phyloP scores from a whole-genome alignment of 2,329 filamentous ascomycete genomes.

The Rutstroemia sp. region DNA sequence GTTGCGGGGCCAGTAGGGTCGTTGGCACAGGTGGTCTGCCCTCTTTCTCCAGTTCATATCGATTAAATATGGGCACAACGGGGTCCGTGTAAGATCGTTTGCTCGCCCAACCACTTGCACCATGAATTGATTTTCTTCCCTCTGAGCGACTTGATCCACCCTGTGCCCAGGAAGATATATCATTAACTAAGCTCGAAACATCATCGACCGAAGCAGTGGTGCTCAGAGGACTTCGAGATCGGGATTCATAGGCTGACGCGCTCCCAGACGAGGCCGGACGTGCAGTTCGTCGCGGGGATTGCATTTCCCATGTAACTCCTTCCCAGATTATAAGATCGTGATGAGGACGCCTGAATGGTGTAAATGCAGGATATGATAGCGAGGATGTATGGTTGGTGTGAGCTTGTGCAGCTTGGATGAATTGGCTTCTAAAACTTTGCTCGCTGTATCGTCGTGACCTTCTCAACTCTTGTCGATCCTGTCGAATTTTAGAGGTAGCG shows the following conservation, averaged over 20 bases:
- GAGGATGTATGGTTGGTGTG: conserved; percentile 12
- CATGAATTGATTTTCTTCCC: conserved; percentile 2
- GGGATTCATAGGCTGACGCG: conserved; percentile 21
- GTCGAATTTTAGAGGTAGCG: neutral
- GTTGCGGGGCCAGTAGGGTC: neutral
- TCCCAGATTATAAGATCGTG: conserved; percentile 1
- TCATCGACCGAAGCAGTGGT: conserved; percentile 20
- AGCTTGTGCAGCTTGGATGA: neutral
- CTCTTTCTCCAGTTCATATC: conserved; percentile 12
- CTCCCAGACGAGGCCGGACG: conserved; percentile 16
- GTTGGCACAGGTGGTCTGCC: conserved; percentile 6
- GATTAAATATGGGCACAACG: conserved; percentile 9
- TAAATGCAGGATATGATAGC: conserved; percentile 18
- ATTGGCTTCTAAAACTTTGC: conserved; percentile 4
- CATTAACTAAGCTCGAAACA: conserved; percentile 18
- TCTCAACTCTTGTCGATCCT: conserved; percentile 2
- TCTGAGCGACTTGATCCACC: neutral
- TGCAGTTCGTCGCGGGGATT: conserved; percentile 12
- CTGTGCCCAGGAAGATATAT: conserved; percentile 16
- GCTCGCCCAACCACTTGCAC: neutral
- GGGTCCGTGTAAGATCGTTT: conserved; percentile 13
- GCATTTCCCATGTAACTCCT: conserved; percentile 15
- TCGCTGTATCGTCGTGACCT: conserved; percentile 3
- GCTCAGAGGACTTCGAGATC: conserved; percentile 24
- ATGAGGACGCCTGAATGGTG: conserved; percentile 7